Evolutionary conservation across 495 filamentous ascomycete genomes (phyloP), one percentile per base, ranked within the genome.

Genomic region (Aspergillus funiculosus): DNA sequence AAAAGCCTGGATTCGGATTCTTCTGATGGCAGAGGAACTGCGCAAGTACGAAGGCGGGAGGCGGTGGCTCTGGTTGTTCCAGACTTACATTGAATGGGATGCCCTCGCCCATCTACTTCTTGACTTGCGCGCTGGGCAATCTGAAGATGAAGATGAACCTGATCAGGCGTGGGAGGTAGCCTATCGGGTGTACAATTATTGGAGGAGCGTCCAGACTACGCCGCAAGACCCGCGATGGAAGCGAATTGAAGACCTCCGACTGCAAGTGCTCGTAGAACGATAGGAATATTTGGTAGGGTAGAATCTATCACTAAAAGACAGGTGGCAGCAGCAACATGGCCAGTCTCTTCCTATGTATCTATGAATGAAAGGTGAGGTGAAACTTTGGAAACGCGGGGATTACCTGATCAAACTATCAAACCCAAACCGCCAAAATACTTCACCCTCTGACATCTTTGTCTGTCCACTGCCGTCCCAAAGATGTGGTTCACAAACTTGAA

Each of bases 31-130:
- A 10, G 27, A 38, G 4, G 8, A 9, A 4, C 17, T 62, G 8
- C 46, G 53, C 7, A n/a, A 15, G 2, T 47, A 54, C 19, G 50
- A 57, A 18, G 45, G 42, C 4, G 48, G 54, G 5, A 46, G 28
- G 29, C 46, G 41, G 22, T 63, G 54, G 60, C 31, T 53, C 3
- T 60, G 60, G 87, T 71, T 89, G n/a, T 88, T 88, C 64, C 77
- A 81, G 59, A 88, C 80, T 0, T 88, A 89, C 57, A 75, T 81
- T 8, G 82, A 89, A 48, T 86, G 82, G 81, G 83, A 89, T 48
- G 83, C 86, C 8, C 70, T 89, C 2, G 79, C 79, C 1, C 86
- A 81, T 52, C 67, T 63, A 2, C 62, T 91, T 4, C 72, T 82
- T 1, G 85, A 90, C 49, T 68, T 89, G 2, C 79, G 80, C 52